Base-by-base conservation (phyloP, 2,329 filamentous ascomycete species). In the Claviceps quebecensis region DNA sequence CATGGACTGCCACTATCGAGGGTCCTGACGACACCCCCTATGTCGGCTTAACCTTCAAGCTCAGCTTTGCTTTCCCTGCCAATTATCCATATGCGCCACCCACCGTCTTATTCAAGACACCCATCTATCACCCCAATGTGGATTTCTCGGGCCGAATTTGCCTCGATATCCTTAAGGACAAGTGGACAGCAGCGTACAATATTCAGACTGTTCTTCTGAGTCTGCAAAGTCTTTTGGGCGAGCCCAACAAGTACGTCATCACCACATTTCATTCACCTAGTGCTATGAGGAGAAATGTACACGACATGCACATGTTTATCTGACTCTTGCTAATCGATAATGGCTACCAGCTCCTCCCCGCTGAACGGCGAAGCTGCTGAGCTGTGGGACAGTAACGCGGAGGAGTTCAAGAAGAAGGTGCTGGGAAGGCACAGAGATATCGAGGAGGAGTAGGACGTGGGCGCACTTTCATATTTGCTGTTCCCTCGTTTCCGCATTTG, bases 101-200 rank as follows among this genome's bases (percentile, higher is more conserved):
- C 0, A 88, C 85, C 2, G 93, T 98, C 17, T 78, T 95, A 54
- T 98, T 96, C 81, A 95, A 90, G 74, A 98, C 94, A 6, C 93
- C 93, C 39, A 96, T 98, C 70, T 98, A 97, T 75, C 93, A 98
- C 69, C 93, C 93, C 50, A 98, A 98, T 62, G 87, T 98, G 60
- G 93, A 98, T 72, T 96, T 98, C 72, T 90, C 86, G 3, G 93
- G 93, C 41, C 81, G 93, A 52, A 98, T 98, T 69, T 98, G 93
- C 68, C 77, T 98, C 55, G 94, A 98, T 64, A 98, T 98, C 59
- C 76, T 98, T 57, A 97, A 96, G 77, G 93, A 97, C 69, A 96
- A 96, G 73, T 98, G 93, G 93, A 95, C 89, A 54, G 89, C 93
- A 17, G 90, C 94, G 44, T 94, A 96, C 77, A 97, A 97, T 64